Evolutionary conservation across 805 yeast species (phyloP), one percentile per base, ranked within the genome.

Genomic region (Maudiozyma serrabonitensis): DNA sequence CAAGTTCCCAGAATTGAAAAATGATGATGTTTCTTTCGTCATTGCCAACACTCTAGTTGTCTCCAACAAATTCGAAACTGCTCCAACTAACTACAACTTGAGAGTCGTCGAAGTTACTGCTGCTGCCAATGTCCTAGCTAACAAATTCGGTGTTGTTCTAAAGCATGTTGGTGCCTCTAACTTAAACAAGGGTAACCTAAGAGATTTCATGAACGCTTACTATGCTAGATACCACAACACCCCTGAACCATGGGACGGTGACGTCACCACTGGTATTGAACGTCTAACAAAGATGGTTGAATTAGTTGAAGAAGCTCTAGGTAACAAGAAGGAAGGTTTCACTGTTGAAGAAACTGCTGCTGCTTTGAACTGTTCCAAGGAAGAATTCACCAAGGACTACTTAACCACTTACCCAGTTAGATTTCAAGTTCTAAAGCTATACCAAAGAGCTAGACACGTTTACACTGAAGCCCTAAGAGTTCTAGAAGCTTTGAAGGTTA

Each of bases 71-170:
- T 77, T 75, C 49, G 85, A 80, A 60, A 80, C 88, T 1, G 88
- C 83, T 1, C 87, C 89, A 0, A 66, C 73, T 7, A 80, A 81
- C 63, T 83, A 83, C 64, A 83, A 83, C 59, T 69, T 84, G 56
- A 73, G 90, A 42, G 88, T 82, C 1, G 87, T 81, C 13, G 89
- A 83, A 60, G 83, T 80, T 40, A 79, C 83, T 1, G 68, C 81
- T n/a, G 85, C 86, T 4, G 80, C 87, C 0, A 78, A 76, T 44
- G 64, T 79, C 12, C 63, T 83, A 52, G 86, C 84, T 9, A 59
- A 69, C 35, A 69, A 69, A 52, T 71, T 74, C 45, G 74, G 72
- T 12, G 62, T 79, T 47, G 54, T 53, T 3, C 62, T 78, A 35
- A 68, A 63, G 6, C 71, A 79, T 55, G 80, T 81, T 1, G 69